Base-by-base conservation (phyloP, 2,329 filamentous ascomycete genomes). In the Clonostachys chloroleuca region DNA sequence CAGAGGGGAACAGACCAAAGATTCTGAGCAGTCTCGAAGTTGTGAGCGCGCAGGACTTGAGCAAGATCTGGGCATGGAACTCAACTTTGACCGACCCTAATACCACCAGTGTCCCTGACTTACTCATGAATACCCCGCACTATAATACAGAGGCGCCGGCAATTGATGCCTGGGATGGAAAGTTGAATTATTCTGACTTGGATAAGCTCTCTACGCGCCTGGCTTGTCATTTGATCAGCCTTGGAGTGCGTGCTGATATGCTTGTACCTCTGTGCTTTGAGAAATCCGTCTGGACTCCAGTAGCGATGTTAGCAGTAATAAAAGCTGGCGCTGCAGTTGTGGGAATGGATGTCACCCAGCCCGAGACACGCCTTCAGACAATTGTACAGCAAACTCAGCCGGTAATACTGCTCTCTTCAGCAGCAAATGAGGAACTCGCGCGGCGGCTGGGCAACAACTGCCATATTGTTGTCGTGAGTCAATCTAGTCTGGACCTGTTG, bases 351-450 rank as follows among this genome's bases (percentile, higher is more conserved):
- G 48, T 50, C 3, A 49, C 52, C 12, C 51, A 57, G 35, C 57
- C 61, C 8, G 43, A 45, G 18, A 42, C 44, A 12, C 53, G 54
- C 3, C 44, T 56, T 3, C 47, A 42, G 10, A 42, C 40, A 6
- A 53, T 57, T 33, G 35, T 56, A 6, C 63, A 73, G 44, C 69
- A 74, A 51, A 71, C 67, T 2, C 58, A 56, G 8, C 69, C 68
- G 12, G 56, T 55, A 12, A 17, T 33, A 4, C 9, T 43, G 7
- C 20, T 43, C 10, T 24, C 42, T 54, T 18, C 34, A 55, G 10
- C 49, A 43, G 17, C 48, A 43, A 30, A 12, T 16, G 62, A 63
- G 40, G 52, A 59, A 6, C 59, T 73, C 7, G 70, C 68, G 2
- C 49, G 51, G 34, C 59, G 58, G 9, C 71, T 73, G 36, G 63